Conservation (phyloP, 2,329 filamentous ascomycete species). For the Westerdykella sp. region DNA sequence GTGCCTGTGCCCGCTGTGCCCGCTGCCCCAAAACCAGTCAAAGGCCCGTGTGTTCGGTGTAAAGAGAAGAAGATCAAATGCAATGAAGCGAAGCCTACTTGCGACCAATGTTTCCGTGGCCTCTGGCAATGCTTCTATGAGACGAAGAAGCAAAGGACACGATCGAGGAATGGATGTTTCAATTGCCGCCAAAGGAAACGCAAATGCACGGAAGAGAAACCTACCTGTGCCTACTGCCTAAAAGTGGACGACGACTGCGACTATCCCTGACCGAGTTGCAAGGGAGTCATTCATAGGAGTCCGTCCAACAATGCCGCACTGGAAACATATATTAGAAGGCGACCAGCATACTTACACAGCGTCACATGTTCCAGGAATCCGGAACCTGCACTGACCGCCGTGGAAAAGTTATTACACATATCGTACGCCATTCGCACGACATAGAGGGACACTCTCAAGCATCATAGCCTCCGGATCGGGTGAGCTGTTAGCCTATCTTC, state of each 20-base stretch:
- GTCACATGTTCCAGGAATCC: too few relatives aligned
- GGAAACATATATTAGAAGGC: too few relatives aligned
- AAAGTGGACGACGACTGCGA: conserved; percentile 24
- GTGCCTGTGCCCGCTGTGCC: not conserved
- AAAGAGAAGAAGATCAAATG: conserved; percentile 29
- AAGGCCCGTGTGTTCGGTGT: conserved; percentile 14
- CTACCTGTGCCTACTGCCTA: conserved; percentile 24
- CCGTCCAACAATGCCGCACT: too few relatives aligned
- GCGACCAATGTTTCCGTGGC: conserved; percentile 25
- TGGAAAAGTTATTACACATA: too few relatives aligned
- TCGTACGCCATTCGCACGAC: too few relatives aligned
- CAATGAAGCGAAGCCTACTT: conserved; percentile 23
- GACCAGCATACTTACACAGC: too few relatives aligned
- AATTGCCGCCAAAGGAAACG: conserved; percentile 26
- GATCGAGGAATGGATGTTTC: conserved; percentile 25
- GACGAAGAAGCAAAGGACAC: conserved; percentile 12
- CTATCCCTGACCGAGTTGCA: conserved; percentile 10
- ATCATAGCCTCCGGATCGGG: too few relatives aligned
- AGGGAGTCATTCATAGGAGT: too few relatives aligned
- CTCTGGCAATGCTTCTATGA: conserved; percentile 29
- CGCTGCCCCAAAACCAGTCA: conserved; percentile 7
- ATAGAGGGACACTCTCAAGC: too few relatives aligned
- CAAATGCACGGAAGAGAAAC: conserved; percentile 29
- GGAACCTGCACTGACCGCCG: too few relatives aligned
- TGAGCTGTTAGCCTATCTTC: too few relatives aligned